phyloP scores from a whole-genome alignment of 2,329 filamentous ascomycete genomes.

The Colletotrichum shisoi region DNA sequence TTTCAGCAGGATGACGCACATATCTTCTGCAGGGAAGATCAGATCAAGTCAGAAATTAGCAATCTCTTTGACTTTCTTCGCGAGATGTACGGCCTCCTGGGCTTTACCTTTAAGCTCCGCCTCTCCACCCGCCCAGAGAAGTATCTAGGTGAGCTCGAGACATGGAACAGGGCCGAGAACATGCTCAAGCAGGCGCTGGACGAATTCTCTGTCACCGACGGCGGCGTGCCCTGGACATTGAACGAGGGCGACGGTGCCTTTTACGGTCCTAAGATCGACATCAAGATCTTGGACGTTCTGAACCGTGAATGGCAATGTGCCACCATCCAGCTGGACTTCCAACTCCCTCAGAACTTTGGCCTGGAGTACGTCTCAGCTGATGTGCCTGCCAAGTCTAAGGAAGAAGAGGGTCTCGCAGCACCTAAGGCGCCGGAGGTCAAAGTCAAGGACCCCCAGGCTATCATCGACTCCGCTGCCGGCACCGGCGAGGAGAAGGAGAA shows the following conservation, averaged over 20 bases:
- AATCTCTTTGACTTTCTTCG: constrained; percentile 87
- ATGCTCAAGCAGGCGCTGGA: constrained; percentile 82
- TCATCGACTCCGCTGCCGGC: constrained; percentile 47
- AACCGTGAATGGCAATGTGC: constrained; percentile 82
- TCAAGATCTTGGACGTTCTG: constrained; percentile 89
- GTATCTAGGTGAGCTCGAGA: constrained; percentile 83
- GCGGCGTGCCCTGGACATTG: constrained; percentile 72
- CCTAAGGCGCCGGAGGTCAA: constrained; percentile 46
- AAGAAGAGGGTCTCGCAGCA: constrained; percentile 46
- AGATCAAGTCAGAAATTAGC: constrained; percentile 77
- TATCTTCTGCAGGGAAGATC: constrained; percentile 89
- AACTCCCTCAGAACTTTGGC: constrained; percentile 72
- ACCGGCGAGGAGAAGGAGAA: constrained; percentile 55
- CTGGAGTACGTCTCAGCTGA: constrained; percentile 85
- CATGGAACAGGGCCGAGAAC: constrained; percentile 87
- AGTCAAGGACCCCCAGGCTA: constrained; percentile 46
- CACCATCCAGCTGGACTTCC: constrained; percentile 93
- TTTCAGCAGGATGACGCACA: constrained; percentile 98
- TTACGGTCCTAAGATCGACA: constrained; percentile 98
- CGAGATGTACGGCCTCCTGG: constrained; percentile 77
- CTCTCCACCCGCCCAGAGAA: constrained; percentile 90
- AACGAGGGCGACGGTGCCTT: constrained; percentile 97
- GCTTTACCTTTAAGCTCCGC: constrained; percentile 79
- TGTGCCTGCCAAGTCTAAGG: constrained; percentile 49
- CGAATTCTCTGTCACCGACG: constrained; percentile 65